Evolutionary conservation across 1,284 basidiomycete species (phyloP).

Genomic region (Ganoderma multipileum): DNA sequence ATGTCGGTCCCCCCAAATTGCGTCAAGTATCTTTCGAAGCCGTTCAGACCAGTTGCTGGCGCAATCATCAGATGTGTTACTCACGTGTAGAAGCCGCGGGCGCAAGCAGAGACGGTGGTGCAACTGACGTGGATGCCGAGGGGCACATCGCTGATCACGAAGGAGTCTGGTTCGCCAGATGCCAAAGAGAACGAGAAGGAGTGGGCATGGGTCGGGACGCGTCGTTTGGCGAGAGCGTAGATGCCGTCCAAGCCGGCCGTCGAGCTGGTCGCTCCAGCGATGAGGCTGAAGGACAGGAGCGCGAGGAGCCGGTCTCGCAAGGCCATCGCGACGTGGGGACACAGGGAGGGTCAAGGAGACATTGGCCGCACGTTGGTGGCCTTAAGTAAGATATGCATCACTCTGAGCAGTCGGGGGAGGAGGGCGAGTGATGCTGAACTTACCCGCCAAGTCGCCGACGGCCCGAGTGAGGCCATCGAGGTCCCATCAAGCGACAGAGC

Average conservation of each 20-base stretch:
- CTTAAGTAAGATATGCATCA: neutral
- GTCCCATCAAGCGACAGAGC: too few relatives aligned
- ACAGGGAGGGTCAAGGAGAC: neutral
- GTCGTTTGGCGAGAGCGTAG: slow-evolving; percentile 37
- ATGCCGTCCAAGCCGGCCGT: slow-evolving; percentile 32
- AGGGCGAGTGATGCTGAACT: neutral
- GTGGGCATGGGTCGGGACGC: slow-evolving; percentile 36
- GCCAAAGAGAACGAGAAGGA: slow-evolving; percentile 38
- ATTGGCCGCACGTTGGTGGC: neutral
- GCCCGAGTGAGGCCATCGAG: neutral
- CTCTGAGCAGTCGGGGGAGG: neutral
- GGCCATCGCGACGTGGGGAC: neutral
- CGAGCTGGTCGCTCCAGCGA: slow-evolving; percentile 1
- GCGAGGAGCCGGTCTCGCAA: slow-evolving; percentile 9
- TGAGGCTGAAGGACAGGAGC: slow-evolving; percentile 16
- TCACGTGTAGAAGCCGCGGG: slow-evolving; percentile 40
- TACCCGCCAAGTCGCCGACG: neutral
- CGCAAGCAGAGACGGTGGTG: slow-evolving; percentile 40
- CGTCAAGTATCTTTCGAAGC: slow-evolving; percentile 44
- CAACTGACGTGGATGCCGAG: slow-evolving; percentile 38
- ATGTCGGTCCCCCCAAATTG: slow-evolving; percentile 47
- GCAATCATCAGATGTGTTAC: neutral
- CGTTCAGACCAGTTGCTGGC: neutral
- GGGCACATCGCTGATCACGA: slow-evolving; percentile 35
- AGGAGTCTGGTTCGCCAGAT: slow-evolving; percentile 35